A percentile compares a stretch with the other conserved stretches of the same genome.
These are phyloP conservation scores for Rhinocladiella mackenziei DNA, from an alignment of 2,329 filamentous ascomycete genomes.

Conservation along the genomic window DNA sequence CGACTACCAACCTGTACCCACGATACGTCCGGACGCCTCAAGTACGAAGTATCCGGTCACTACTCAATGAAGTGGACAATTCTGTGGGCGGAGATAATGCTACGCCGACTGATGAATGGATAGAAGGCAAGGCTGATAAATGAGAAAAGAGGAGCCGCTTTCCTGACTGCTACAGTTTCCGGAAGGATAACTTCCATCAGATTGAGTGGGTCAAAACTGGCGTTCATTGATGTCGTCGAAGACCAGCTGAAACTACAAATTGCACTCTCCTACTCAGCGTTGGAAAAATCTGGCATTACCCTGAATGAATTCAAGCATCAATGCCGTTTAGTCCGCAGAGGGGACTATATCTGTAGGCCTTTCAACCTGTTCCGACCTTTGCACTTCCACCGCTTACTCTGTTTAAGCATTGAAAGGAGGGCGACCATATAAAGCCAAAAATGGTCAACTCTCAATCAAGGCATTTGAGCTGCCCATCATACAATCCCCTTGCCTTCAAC, in stretches of 20 bases:
- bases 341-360: slow-evolving; percentile 76
- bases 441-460: slow-evolving; percentile 72
- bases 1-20: slow-evolving; percentile 24
- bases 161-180: slow-evolving; percentile 41
- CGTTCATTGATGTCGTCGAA: slow-evolving; percentile 78
- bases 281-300: slow-evolving; percentile 37
- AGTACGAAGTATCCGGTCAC: slow-evolving; percentile 31
- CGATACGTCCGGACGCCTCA: slow-evolving; percentile 5
- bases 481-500: slow-evolving; percentile 73
- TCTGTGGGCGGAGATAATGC: background rate
- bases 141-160: slow-evolving; percentile 19
- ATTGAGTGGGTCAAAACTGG: slow-evolving; percentile 68
- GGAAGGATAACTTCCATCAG: slow-evolving; percentile 73
- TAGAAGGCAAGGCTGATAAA: slow-evolving; percentile 19
- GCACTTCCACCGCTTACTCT: slow-evolving; percentile 16
- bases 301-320: slow-evolving; percentile 41
- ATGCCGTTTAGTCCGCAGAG: slow-evolving; percentile 63
- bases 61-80: slow-evolving; percentile 31
- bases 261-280: slow-evolving; percentile 42
- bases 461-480: slow-evolving; percentile 66
- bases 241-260: slow-evolving; percentile 70
- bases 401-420: slow-evolving; percentile 62
- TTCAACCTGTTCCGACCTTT: slow-evolving; percentile 12
- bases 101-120: background rate
- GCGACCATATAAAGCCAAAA: slow-evolving; percentile 59